These are phyloP conservation scores for Piper longum DNA, from an alignment of 164 flowering plant genomes.

Conservation along the genomic window DNA sequence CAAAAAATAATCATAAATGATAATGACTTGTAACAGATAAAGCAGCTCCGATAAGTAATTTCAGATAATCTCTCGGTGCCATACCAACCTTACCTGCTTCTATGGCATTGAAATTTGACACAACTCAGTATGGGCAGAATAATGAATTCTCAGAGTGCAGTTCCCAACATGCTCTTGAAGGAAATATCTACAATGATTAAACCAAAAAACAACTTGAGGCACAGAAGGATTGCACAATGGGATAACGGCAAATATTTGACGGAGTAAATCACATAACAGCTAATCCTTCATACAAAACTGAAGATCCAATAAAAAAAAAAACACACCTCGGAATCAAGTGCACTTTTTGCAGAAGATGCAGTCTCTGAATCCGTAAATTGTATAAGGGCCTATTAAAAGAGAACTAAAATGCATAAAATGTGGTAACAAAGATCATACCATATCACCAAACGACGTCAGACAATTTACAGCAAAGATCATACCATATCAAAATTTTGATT, in stretches of 20 bases:
- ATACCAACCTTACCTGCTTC: slow-evolving; percentile 57
- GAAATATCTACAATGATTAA: slow-evolving; percentile 42
- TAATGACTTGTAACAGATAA: no score
- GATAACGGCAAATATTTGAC: background rate
- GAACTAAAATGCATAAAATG: background rate
- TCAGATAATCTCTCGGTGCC: no score
- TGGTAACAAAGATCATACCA: background rate
- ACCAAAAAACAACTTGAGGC: background rate
- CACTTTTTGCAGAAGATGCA: slow-evolving; percentile 74
- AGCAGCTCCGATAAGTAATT: no score
- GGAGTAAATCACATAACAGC: background rate
- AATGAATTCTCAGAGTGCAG: slow-evolving; percentile 66
- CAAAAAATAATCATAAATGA: no score
- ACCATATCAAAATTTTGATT: no score
- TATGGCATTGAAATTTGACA: slow-evolving; percentile 87
- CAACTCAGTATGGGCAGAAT: slow-evolving; percentile 87
- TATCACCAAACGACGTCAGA: no score
- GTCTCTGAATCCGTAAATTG: slow-evolving; percentile 83
- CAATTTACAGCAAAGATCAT: no score
- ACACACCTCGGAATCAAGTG: slow-evolving; percentile 87
- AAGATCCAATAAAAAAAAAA: background rate
- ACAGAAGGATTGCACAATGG: background rate
- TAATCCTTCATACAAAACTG: background rate
- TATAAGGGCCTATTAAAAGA: slow-evolving; percentile 57
- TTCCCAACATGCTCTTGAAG: slow-evolving; percentile 68